A percentile compares a stretch with the other conserved stretches of the same genome.
These are phyloP conservation scores for Hortiboletus rubellus DNA, from an alignment of 1,284 basidiomycete species.

Conservation along the genomic window DNA sequence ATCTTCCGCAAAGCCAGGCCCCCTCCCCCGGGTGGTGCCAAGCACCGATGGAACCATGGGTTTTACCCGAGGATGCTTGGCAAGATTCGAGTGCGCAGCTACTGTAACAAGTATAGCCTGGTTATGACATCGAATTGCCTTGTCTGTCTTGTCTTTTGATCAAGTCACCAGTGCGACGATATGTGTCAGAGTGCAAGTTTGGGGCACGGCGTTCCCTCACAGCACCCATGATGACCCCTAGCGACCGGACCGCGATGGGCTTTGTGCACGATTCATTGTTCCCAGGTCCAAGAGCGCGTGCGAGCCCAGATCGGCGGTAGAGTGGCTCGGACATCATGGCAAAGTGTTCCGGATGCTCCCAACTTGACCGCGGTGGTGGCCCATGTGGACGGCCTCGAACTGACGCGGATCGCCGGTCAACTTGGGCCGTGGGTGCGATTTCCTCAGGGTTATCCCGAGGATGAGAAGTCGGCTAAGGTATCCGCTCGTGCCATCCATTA, in stretches of 20 bases:
- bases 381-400: too few relatives aligned
- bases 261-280: background rate
- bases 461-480: conserved; percentile 5
- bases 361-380: background rate
- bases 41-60: background rate
- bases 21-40: background rate
- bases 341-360: background rate
- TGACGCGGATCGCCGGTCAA: background rate
- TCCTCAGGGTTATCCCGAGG: background rate
- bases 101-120: background rate
- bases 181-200: background rate
- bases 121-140: background rate
- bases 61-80: too few relatives aligned
- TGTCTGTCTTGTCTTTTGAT: background rate
- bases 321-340: background rate
- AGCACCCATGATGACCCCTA: background rate
- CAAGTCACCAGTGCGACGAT: background rate
- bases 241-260: background rate
- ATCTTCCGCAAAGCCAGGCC: background rate
- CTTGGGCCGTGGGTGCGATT: background rate
- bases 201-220: background rate
- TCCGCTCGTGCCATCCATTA: conserved; percentile 11
- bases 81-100: too few relatives aligned
- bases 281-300: too few relatives aligned
- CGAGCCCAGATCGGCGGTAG: too few relatives aligned